Evolutionary conservation across 1,284 basidiomycete genomes (phyloP).

Genomic region (Puccinia triticina): DNA sequence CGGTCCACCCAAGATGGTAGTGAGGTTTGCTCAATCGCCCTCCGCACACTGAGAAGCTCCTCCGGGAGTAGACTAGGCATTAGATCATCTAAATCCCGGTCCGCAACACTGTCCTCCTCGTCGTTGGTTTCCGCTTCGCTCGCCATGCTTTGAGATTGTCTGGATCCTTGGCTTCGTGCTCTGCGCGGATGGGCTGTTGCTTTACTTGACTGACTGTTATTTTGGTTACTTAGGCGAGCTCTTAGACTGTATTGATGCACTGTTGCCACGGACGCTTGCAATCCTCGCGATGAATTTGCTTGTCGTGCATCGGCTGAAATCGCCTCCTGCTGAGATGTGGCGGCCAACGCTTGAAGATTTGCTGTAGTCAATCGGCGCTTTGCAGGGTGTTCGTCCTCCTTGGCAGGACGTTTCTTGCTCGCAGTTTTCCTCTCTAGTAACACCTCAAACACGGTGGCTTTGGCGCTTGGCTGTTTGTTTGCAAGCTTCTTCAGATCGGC

Average conservation of each 20-base stretch:
- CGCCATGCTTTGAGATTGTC: not conserved
- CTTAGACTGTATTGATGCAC: not conserved
- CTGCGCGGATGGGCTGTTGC: not conserved
- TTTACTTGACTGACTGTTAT: not conserved
- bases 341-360: not conserved
- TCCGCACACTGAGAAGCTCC: not conserved
- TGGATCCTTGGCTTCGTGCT: not conserved
- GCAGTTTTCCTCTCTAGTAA: not conserved
- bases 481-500: not conserved
- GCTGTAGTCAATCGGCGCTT: not conserved
- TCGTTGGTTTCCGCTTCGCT: not conserved
- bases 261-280: not conserved
- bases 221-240: not conserved
- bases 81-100: not conserved
- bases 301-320: not conserved
- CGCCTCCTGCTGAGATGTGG: not conserved
- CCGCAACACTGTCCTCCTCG: not conserved
- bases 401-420: not conserved
- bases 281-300: not conserved
- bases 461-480: not conserved
- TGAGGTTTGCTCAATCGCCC: not conserved
- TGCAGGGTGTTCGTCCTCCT: not conserved
- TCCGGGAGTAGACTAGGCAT: not conserved
- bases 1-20: conserved; percentile 10
- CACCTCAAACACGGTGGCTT: not conserved